Evolutionary conservation across 805 yeast genomes (phyloP).

Genomic region (Saccharomycopsis fodiens): DNA sequence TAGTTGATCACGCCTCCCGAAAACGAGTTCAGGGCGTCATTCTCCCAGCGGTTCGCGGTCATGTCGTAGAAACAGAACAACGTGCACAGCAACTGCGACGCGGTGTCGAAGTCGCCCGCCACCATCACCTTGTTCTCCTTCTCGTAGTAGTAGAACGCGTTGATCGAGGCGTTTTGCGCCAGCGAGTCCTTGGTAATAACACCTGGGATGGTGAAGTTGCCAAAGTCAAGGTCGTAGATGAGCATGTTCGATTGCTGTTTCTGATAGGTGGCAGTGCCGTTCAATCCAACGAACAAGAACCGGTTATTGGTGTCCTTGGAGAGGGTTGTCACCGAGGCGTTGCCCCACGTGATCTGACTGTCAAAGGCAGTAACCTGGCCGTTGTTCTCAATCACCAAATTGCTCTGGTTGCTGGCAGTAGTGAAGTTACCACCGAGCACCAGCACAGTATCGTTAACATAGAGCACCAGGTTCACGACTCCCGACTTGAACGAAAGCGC

Average conservation of each 20-base stretch:
- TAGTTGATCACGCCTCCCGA: constrained; percentile 45
- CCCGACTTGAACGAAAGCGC: constrained; percentile 22
- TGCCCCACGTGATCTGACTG: constrained; percentile 18
- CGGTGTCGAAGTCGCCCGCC: constrained; percentile 63
- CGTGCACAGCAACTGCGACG: constrained; percentile 50
- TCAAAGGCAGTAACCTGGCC: constrained; percentile 20
- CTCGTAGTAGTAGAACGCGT: constrained; percentile 34
- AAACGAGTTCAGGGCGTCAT: constrained; percentile 29
- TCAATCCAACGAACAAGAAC: constrained; percentile 38
- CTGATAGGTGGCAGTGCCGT: constrained; percentile 29
- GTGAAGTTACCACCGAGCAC: constrained; percentile 25
- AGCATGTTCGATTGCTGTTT: constrained; percentile 37
- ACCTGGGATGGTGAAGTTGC: constrained; percentile 40
- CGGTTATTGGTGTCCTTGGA: constrained; percentile 18
- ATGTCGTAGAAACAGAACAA: constrained; percentile 62
- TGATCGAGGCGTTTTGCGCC: constrained; percentile 32
- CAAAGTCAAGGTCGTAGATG: constrained; percentile 41
- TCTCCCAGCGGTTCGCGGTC: constrained; percentile 45
- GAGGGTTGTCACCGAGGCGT: constrained; percentile 14
- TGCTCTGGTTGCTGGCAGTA: constrained; percentile 20
- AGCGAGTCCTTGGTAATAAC: constrained; percentile 32
- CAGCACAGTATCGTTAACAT: constrained; percentile 14
- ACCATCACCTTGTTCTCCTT: constrained; percentile 41
- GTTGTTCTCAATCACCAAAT: constrained; percentile 9
- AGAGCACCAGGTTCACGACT: constrained; percentile 12